These are phyloP conservation scores for Candida incommunis DNA, from an alignment of 805 yeast genomes.

Conservation along the genomic window DNA sequence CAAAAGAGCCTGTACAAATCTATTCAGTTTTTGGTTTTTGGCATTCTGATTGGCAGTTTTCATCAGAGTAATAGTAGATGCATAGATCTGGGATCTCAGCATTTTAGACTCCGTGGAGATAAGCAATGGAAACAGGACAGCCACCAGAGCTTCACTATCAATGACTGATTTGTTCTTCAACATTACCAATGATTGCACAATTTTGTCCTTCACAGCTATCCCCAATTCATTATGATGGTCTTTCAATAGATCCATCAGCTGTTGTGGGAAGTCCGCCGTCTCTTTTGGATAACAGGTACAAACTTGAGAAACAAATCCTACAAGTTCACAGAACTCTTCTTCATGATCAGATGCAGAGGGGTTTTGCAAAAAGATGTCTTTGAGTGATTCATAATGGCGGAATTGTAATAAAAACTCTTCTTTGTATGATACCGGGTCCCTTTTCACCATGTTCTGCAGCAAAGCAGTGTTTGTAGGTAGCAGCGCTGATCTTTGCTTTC, in stretches of 20 bases:
- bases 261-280: conserved; percentile 73
- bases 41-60: conserved; percentile 79
- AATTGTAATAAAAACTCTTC: conserved; percentile 92
- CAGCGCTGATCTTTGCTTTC: conserved; percentile 80
- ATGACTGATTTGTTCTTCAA: conserved; percentile 74
- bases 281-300: conserved; percentile 82
- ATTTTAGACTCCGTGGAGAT: conserved; percentile 59
- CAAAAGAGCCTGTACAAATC: conserved; percentile 81
- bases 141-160: conserved; percentile 65
- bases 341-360: conserved; percentile 46
- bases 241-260: conserved; percentile 50
- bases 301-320: conserved; percentile 87
- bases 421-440: conserved; percentile 87
- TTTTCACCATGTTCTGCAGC: conserved; percentile 78
- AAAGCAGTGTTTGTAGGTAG: conserved; percentile 85
- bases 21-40: conserved; percentile 77
- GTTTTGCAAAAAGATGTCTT: conserved; percentile 73
- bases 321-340: conserved; percentile 64
- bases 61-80: conserved; percentile 60
- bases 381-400: conserved; percentile 78
- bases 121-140: conserved; percentile 77
- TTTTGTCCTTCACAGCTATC: conserved; percentile 81
- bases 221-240: conserved; percentile 71
- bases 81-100: conserved; percentile 69
- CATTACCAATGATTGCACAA: conserved; percentile 80